These are phyloP conservation scores for Globisporangium middletonii DNA, from an alignment of 352 stramenopile genomes.

Conservation along the genomic window DNA sequence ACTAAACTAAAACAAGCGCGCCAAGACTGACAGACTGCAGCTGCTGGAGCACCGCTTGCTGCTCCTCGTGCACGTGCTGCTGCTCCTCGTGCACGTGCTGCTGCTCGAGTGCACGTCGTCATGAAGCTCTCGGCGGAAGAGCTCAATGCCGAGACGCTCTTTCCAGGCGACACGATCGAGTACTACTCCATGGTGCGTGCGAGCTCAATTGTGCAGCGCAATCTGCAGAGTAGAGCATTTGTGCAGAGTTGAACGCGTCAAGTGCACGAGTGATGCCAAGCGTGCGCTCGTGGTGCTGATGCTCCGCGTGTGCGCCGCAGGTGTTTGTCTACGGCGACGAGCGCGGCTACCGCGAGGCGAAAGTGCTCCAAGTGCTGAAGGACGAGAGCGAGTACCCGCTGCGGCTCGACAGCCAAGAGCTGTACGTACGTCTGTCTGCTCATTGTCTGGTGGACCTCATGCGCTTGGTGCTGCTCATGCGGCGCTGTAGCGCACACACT, in stretches of 20 bases:
- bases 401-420: slow-evolving; percentile 59
- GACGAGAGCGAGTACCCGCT: slow-evolving; percentile 50
- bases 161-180: slow-evolving; percentile 66
- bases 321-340: slow-evolving; percentile 63
- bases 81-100: not conserved
- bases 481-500: not conserved
- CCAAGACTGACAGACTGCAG: no score
- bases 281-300: not conserved
- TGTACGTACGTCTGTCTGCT: slow-evolving; percentile 27
- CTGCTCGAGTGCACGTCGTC: slow-evolving; percentile 2
- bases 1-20: no score
- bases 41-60: no score
- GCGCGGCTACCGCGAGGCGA: slow-evolving; percentile 54
- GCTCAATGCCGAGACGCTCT: slow-evolving; percentile 52
- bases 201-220: not conserved
- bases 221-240: not conserved
- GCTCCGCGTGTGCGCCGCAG: slow-evolving; percentile 15
- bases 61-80: no score
- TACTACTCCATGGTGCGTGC: slow-evolving; percentile 64
- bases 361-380: slow-evolving; percentile 45
- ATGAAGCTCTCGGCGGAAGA: slow-evolving; percentile 49
- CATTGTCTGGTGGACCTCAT: not conserved
- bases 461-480: not conserved
- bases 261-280: not conserved
- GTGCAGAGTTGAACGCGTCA: not conserved